Evolutionary conservation across 2,329 filamentous ascomycete genomes (phyloP), one percentile per base, ranked within the genome.

Genomic region (Beauveria asiatica): DNA sequence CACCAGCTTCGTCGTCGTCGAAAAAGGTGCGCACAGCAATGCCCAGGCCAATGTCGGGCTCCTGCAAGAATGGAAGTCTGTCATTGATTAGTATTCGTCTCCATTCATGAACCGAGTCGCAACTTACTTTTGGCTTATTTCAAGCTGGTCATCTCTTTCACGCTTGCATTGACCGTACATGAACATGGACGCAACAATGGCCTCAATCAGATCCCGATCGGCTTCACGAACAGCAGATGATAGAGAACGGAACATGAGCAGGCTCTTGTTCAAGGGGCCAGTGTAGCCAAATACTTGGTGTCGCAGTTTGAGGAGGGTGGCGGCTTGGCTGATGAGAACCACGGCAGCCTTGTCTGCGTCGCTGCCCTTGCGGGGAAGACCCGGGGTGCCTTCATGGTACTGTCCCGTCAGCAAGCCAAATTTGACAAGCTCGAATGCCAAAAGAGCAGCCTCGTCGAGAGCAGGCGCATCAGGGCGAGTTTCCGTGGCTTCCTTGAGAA

Each of bases 281-380:
- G 93, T 97, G 74, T 97, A 99, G 33, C 94, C 94, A 66, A 93
- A 92, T 3, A 83, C 81, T 66, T 90, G 83, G 71, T 99, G 94
- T 37, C 86, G 84, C 63, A 97, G 80, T 69, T 89, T 90, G 56
- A 92, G 83, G 61, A 97, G 79, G 57, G 89, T 92, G 16, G 92
- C 90, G 63, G 92, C 88, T 44, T 94, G 88, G 66, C 92, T 94
- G 67, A 97, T 86, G 49, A 99, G 81, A 59, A 94, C 81, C 49
- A 92, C 85, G 68, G 87, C 88, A 37, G 83, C 80, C 70, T 89
- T 91, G 65, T 96, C 92, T 45, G 89, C 84, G 4, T 89, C 89
- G 70, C 71, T 75, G 48, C 80, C 80, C 65, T 80, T 81, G 62
- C 81, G 75, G 16, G 83, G 81, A 23, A 81, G 72, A 30, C 83